These are phyloP conservation scores for Trichomonas vaginalis DNA, from an alignment of 208 protist species.

Conservation along the genomic window DNA sequence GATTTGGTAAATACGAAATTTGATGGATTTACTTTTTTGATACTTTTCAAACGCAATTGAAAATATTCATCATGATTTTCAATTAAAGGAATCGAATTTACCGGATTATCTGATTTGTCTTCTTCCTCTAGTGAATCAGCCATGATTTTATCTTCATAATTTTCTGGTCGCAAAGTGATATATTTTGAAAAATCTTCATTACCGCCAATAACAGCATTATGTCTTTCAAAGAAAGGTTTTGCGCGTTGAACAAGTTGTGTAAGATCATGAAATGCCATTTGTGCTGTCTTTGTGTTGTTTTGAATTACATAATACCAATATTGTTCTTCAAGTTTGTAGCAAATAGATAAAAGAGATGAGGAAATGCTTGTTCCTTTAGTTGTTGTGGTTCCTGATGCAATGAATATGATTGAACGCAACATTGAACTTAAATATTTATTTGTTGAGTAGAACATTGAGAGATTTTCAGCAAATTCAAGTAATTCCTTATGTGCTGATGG, in stretches of 20 bases:
- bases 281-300: background rate
- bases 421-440: background rate
- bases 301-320: background rate
- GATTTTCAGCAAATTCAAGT: background rate
- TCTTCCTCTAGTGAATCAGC: background rate
- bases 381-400: background rate
- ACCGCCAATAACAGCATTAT: background rate
- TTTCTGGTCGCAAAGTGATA: background rate
- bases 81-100: background rate
- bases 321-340: background rate
- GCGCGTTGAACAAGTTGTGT: background rate
- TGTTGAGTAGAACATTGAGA: background rate
- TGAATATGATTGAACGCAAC: background rate
- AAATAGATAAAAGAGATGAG: background rate
- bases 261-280: background rate
- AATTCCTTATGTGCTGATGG: background rate
- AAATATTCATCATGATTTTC: background rate
- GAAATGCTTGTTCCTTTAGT: background rate
- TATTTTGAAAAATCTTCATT: background rate
- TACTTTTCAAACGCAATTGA: background rate
- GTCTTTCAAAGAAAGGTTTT: background rate
- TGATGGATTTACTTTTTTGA: background rate
- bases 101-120: background rate
- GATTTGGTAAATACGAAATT: background rate
- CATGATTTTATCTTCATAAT: too few relatives aligned